Percentiles rank a stretch among this genome's conserved stretches.
Evolutionary conservation across 768 basidiomycete genomes (phyloP).

Genomic region (Suillus decipiens): DNA sequence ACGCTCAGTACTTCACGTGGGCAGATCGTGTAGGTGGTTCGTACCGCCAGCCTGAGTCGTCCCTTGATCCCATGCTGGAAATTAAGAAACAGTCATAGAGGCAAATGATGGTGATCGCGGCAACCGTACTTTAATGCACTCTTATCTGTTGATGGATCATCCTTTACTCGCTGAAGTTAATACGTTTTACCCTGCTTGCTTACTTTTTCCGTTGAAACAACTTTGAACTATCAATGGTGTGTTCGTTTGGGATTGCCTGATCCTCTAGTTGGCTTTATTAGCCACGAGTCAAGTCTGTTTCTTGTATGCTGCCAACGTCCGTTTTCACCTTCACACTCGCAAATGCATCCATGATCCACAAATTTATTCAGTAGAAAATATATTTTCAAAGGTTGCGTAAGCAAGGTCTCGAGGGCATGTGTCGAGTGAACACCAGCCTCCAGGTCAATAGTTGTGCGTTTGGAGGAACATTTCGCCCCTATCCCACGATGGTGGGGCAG

Average conservation of each 20-base stretch:
- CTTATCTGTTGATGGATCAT: constrained; percentile 10
- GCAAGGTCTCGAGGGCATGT: constrained; percentile 4
- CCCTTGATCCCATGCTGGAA: constrained; percentile 84
- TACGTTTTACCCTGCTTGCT: constrained; percentile 15
- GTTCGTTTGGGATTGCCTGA: constrained; percentile 3
- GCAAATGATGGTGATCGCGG: background rate
- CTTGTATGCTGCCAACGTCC: background rate
- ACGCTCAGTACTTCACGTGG: constrained; percentile 91
- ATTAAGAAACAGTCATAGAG: constrained; percentile 28
- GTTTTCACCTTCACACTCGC: background rate
- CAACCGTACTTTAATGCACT: background rate
- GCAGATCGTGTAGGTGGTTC: constrained; percentile 83
- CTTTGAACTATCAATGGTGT: background rate
- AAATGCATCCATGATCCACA: background rate
- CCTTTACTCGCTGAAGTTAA: constrained; percentile 21
- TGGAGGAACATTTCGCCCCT: background rate
- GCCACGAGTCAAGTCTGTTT: background rate
- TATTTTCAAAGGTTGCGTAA: constrained; percentile 24
- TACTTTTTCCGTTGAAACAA: background rate
- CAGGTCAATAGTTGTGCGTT: background rate
- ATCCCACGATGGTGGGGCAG: background rate
- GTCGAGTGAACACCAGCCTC: too few relatives aligned
- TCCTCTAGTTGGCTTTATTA: background rate
- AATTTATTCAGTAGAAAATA: constrained; percentile 18
- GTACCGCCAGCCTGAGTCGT: constrained; percentile 84